phyloP scores from a whole-genome alignment of 2,329 filamentous ascomycete genomes.

The Bertia moriformis region DNA sequence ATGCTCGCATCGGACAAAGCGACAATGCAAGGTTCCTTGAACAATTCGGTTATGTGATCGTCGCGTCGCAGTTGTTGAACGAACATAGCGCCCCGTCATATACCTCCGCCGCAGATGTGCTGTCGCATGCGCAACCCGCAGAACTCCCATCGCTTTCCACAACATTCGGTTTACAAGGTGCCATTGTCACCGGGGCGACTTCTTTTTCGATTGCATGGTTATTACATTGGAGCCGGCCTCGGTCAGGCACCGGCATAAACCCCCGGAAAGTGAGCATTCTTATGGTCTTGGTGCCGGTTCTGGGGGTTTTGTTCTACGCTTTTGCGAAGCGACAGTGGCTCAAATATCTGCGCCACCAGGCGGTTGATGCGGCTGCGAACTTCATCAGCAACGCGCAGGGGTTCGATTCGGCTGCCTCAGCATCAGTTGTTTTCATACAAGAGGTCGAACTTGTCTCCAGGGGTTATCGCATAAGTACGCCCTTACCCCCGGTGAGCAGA shows the following conservation, averaged over 20 bases:
- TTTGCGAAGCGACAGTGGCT: constrained; percentile 1
- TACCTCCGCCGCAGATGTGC: neutral
- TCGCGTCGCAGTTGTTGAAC: neutral
- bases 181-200: neutral
- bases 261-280: neutral
- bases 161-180: neutral
- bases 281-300: neutral
- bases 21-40: constrained; percentile 1
- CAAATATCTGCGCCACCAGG: constrained; percentile 1
- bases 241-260: neutral
- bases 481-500: neutral
- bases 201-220: constrained; percentile 1
- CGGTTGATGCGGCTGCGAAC: neutral
- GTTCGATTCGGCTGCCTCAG: constrained; percentile 1
- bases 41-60: neutral
- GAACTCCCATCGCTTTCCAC: neutral
- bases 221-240: neutral
- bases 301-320: neutral
- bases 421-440: constrained; percentile 1
- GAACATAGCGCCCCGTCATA: constrained; percentile 1
- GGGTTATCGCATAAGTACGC: constrained; percentile 1
- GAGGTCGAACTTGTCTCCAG: neutral
- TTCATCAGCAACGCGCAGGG: neutral
- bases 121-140: neutral
- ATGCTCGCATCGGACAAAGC: neutral